A percentile compares a stretch with the other conserved stretches of the same genome.
Conservation (phyloP, 345 rosid genomes). For the Bruguiera sexangula region DNA sequence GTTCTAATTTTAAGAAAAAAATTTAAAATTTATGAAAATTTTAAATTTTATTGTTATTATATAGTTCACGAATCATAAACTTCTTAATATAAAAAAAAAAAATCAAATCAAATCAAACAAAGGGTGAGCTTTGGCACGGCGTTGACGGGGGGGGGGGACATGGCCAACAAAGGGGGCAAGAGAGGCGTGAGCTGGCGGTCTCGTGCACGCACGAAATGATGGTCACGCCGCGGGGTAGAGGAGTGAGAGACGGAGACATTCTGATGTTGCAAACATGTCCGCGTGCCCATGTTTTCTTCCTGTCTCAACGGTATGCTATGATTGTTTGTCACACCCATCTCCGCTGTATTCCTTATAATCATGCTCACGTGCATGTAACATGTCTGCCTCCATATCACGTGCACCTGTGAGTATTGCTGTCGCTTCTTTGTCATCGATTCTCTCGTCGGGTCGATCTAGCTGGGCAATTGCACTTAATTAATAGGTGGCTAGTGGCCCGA, state of each 20-base stretch:
- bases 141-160: not conserved
- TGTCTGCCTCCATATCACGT: constrained; percentile 18
- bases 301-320: not conserved
- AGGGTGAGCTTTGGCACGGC: not conserved
- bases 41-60: no score
- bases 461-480: not conserved
- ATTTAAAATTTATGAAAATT: no score
- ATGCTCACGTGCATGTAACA: constrained; percentile 26
- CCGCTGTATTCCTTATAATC: not conserved
- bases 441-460: no score
- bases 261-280: not conserved
- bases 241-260: not conserved
- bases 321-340: no score
- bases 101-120: not conserved
- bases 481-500: not conserved
- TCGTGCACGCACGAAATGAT: constrained; percentile 33
- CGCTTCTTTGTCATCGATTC: no score
- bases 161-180: not conserved
- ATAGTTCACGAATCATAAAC: no score
- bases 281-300: not conserved
- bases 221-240: constrained; percentile 24
- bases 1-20: no score
- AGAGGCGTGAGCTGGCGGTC: not conserved
- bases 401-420: constrained; percentile 1
- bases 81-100: no score